Evolutionary conservation across 306 rosid species (phyloP).

Genomic region (Corylus americana): DNA sequence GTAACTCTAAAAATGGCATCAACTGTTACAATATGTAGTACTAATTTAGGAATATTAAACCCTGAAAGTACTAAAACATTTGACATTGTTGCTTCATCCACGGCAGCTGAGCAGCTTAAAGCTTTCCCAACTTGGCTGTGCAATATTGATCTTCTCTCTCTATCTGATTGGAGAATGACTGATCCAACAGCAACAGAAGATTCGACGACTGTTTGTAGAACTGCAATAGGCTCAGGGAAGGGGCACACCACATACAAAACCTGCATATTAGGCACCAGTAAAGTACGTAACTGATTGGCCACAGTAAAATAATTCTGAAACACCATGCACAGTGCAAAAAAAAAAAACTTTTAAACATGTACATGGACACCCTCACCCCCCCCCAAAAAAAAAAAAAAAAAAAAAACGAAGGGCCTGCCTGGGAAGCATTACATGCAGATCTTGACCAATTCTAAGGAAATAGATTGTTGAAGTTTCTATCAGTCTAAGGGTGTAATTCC

Average conservation of each 20-base stretch:
- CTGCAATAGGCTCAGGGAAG: conserved; percentile 91
- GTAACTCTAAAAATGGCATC: conserved; percentile 95
- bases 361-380: background rate
- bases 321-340: background rate
- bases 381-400: background rate
- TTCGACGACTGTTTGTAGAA: conserved; percentile 86
- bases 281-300: conserved; percentile 13
- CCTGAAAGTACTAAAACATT: conserved; percentile 84
- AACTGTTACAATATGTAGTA: conserved; percentile 91
- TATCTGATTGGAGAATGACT: conserved; percentile 74
- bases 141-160: conserved; percentile 80
- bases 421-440: background rate
- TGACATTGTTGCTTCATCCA: conserved; percentile 89
- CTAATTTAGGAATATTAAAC: conserved; percentile 79
- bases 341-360: background rate
- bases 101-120: conserved; percentile 88
- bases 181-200: conserved; percentile 93
- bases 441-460: background rate
- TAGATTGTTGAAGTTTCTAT: background rate
- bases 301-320: conserved; percentile 11
- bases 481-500: background rate
- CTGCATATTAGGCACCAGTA: conserved; percentile 42
- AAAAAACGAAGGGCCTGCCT: background rate
- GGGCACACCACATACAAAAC: conserved; percentile 98
- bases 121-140: conserved; percentile 92